A percentile compares a stretch with the other conserved stretches of the same genome.
Conservation (phyloP, 805 yeast species). For the Ogataea wickerhamii region DNA sequence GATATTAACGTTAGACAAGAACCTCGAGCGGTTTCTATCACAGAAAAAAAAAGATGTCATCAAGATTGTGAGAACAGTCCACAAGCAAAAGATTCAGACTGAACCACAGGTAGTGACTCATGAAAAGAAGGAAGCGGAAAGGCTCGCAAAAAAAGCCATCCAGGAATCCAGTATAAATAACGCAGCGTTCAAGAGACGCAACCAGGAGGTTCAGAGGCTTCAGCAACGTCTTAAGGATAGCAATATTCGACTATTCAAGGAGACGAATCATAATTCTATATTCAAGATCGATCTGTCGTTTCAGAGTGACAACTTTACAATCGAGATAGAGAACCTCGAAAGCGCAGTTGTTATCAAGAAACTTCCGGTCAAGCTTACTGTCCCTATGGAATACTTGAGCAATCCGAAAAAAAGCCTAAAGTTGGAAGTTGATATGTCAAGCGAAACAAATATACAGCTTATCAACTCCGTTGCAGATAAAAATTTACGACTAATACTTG, state of each 20-base stretch:
- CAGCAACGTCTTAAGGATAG: slow-evolving; percentile 24
- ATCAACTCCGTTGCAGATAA: slow-evolving; percentile 29
- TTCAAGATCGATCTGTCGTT: slow-evolving; percentile 27
- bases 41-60: slow-evolving; percentile 59
- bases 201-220: slow-evolving; percentile 26
- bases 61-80: slow-evolving; percentile 46
- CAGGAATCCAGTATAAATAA: neutral
- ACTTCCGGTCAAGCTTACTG: slow-evolving; percentile 27
- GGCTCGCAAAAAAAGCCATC: neutral
- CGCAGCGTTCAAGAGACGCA: slow-evolving; percentile 14
- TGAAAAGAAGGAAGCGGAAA: no score
- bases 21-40: slow-evolving; percentile 55
- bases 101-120: neutral
- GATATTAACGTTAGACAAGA: slow-evolving; percentile 50
- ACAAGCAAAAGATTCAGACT: slow-evolving; percentile 7
- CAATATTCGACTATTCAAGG: slow-evolving; percentile 25
- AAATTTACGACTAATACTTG: slow-evolving; percentile 28
- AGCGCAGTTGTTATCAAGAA: slow-evolving; percentile 23
- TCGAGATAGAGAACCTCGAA: slow-evolving; percentile 29
- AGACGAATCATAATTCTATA: slow-evolving; percentile 28
- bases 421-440: slow-evolving; percentile 33
- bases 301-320: slow-evolving; percentile 25
- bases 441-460: slow-evolving; percentile 24
- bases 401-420: slow-evolving; percentile 25
- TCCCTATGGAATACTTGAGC: slow-evolving; percentile 32